Percentiles rank a stretch among this genome's conserved stretches.
Evolutionary conservation across 148 eudicot species (phyloP).

Genomic region (Polygonum maritimum): DNA sequence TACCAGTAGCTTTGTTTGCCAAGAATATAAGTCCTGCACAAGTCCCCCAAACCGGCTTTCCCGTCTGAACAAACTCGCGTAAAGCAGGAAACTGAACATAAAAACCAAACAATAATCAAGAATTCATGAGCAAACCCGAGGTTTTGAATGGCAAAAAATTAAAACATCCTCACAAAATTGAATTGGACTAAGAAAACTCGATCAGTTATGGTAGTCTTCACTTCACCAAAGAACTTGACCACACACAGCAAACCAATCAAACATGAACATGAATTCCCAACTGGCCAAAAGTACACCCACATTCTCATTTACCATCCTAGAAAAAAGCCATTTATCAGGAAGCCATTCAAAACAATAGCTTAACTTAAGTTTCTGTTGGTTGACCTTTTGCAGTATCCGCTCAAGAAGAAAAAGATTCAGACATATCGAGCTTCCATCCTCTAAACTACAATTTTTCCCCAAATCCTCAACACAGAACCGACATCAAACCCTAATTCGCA

Average conservation of each 20-base stretch:
- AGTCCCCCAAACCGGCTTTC: constrained; percentile 96
- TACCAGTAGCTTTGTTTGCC: constrained; percentile 77
- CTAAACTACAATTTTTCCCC: background rate
- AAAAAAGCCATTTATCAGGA: background rate
- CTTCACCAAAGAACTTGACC: background rate
- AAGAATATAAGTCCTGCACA: constrained; percentile 93
- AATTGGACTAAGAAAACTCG: background rate
- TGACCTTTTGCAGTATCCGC: background rate
- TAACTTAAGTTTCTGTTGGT: background rate
- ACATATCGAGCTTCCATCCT: background rate
- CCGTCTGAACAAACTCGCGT: constrained; percentile 79
- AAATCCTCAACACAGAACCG: background rate
- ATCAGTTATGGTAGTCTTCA: background rate
- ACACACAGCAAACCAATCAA: background rate
- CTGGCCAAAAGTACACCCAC: background rate
- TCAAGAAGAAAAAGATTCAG: background rate
- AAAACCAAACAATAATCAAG: background rate
- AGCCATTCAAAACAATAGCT: background rate
- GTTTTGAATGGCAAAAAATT: background rate
- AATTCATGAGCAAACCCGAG: background rate
- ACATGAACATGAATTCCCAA: background rate
- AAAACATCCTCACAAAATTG: background rate
- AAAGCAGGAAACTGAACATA: constrained; percentile 68
- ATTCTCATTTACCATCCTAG: background rate
- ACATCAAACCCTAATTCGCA: background rate